Percentiles rank a stretch among this genome's conserved stretches.
Conservation (phyloP, 306 rosid genomes). For the Leucaena leucocephala region DNA sequence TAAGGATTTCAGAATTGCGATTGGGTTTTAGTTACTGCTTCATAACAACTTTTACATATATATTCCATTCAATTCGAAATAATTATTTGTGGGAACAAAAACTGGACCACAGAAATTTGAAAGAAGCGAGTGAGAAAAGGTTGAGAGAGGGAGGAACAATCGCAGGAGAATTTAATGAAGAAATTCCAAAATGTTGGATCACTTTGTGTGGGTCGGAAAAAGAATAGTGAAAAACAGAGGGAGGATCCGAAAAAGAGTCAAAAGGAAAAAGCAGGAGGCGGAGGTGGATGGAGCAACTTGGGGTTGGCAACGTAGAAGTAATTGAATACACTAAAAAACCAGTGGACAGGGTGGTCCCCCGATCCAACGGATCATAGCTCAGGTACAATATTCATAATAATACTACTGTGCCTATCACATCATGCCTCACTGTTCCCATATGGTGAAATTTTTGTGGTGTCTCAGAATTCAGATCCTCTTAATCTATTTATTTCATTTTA, state of each 20-base stretch:
- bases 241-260: constrained; percentile 9
- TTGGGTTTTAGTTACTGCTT: not conserved
- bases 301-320: constrained; percentile 40
- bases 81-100: constrained; percentile 17
- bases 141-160: constrained; percentile 25
- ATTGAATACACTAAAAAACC: not conserved
- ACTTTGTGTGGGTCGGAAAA: constrained; percentile 16
- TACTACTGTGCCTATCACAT: constrained; percentile 41
- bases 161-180: constrained; percentile 13
- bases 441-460: constrained; percentile 11
- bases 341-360: constrained; percentile 42
- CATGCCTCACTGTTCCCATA: constrained; percentile 28
- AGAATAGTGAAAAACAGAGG: constrained; percentile 5
- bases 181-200: constrained; percentile 21
- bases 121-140: not conserved
- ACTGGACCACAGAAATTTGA: constrained; percentile 13
- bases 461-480: not conserved
- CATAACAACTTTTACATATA: not conserved
- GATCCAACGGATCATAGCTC: constrained; percentile 38
- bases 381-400: constrained; percentile 31
- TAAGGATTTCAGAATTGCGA: not conserved
- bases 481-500: not conserved
- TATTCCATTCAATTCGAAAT: not conserved
- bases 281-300: constrained; percentile 34
- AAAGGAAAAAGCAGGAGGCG: constrained; percentile 1